Evolutionary conservation across 805 yeast genomes (phyloP).

Genomic region (Metschnikowia continentalis): DNA sequence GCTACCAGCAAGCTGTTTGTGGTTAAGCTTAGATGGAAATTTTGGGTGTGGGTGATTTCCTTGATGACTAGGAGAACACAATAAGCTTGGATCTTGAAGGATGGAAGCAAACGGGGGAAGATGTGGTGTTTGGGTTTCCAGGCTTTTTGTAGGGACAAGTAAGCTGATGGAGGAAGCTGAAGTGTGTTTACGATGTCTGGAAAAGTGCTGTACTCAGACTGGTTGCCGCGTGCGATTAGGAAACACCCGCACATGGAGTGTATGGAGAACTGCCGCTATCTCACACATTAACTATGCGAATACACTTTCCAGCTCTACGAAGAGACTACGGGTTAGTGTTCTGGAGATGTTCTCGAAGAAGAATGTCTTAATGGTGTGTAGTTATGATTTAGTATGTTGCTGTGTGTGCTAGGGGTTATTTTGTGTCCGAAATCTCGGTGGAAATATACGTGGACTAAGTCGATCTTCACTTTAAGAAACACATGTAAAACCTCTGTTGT

Average conservation of each 20-base stretch:
- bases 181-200: not conserved
- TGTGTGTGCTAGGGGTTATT: too few species aligned
- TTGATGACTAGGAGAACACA: not conserved
- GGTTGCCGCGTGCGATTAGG: conserved; percentile 3
- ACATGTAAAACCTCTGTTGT: too few species aligned
- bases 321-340: not conserved
- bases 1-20: not conserved
- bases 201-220: conserved; percentile 1
- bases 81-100: not conserved
- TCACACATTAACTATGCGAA: not conserved
- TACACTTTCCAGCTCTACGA: not conserved
- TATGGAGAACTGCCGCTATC: not conserved
- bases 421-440: too few species aligned
- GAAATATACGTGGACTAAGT: too few species aligned
- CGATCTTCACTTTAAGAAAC: too few species aligned
- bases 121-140: not conserved
- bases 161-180: not conserved
- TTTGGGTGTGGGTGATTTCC: not conserved
- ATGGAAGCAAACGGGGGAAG: not conserved
- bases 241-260: conserved; percentile 3
- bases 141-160: not conserved
- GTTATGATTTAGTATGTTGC: too few species aligned
- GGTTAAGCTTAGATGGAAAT: not conserved
- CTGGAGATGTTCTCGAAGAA: not conserved
- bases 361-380: too few species aligned